phyloP scores from a whole-genome alignment of 2,329 filamentous ascomycete species.

The Aspergillus neoniger region DNA sequence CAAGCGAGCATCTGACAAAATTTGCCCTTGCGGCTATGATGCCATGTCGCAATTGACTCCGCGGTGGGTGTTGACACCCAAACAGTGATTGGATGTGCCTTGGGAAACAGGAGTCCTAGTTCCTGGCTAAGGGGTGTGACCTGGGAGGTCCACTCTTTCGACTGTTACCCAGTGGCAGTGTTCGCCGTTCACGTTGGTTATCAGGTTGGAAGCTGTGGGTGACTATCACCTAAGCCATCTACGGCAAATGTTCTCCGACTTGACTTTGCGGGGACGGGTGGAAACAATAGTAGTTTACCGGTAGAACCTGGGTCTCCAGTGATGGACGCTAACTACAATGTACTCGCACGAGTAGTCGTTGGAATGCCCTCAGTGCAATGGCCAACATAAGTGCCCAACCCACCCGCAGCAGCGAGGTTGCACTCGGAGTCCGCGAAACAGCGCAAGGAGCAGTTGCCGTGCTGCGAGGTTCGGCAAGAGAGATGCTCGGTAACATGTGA shows the following conservation, averaged over 20 bases:
- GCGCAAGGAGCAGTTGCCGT: neutral
- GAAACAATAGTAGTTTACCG: neutral
- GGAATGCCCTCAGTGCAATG: neutral
- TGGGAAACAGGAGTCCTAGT: slow-evolving; percentile 7
- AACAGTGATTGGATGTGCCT: slow-evolving; percentile 5
- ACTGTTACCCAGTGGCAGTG: neutral
- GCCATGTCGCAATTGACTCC: slow-evolving; percentile 11
- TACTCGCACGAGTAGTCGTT: neutral
- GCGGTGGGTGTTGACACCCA: neutral
- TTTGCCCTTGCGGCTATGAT: slow-evolving; percentile 2
- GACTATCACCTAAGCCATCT: neutral
- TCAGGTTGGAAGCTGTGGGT: neutral
- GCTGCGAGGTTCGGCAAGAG: neutral
- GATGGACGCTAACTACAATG: neutral
- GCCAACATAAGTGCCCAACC: neutral
- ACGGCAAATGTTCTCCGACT: neutral
- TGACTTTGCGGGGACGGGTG: neutral
- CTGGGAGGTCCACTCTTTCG: neutral
- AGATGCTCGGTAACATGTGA: slow-evolving; percentile 24
- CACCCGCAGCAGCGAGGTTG: neutral
- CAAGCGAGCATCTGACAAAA: slow-evolving; percentile 12
- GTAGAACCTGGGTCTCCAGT: neutral
- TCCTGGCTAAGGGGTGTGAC: slow-evolving; percentile 8
- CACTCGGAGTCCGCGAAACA: neutral
- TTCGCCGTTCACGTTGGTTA: neutral